phyloP scores from a whole-genome alignment of 1,139 yeast genomes.

The Lodderomyces metapsilosis region DNA sequence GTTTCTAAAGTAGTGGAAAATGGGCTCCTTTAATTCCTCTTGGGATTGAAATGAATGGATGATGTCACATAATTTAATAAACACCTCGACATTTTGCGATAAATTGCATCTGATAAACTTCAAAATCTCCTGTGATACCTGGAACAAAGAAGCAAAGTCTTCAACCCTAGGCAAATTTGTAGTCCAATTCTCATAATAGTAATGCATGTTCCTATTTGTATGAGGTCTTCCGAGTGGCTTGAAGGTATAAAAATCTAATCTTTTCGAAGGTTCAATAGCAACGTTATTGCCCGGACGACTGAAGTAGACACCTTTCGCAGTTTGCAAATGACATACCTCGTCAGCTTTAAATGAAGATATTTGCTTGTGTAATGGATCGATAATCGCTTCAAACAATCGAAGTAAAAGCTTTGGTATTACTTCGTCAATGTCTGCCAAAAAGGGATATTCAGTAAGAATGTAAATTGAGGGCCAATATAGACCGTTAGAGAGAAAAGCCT shows the following conservation, averaged over 20 bases:
- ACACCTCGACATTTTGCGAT: conserved; percentile 47
- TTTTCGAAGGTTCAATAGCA: conserved; percentile 19
- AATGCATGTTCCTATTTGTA: conserved; percentile 35
- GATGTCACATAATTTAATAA: conserved; percentile 62
- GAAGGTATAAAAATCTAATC: conserved; percentile 24
- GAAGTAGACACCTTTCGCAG: conserved; percentile 25
- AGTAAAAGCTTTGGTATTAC: conserved; percentile 50
- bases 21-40: conserved; percentile 28
- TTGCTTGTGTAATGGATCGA: conserved; percentile 49
- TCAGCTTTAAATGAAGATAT: conserved; percentile 18
- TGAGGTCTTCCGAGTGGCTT: conserved; percentile 29
- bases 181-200: conserved; percentile 57
- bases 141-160: conserved; percentile 45
- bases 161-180: conserved; percentile 35
- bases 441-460: conserved; percentile 63
- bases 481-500: conserved; percentile 59
- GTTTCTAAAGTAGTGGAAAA: conserved; percentile 67
- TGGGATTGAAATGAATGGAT: conserved; percentile 29
- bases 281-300: conserved; percentile 34
- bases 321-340: conserved; percentile 22
- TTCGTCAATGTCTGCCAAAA: conserved; percentile 54
- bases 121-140: conserved; percentile 48
- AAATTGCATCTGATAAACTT: conserved; percentile 58
- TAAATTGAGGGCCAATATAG: conserved; percentile 62
- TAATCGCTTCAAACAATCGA: conserved; percentile 48